Evolutionary conservation across 1,139 yeast genomes (phyloP), one percentile per base, ranked within the genome.

Genomic region (Saccharomyces hybrid): DNA sequence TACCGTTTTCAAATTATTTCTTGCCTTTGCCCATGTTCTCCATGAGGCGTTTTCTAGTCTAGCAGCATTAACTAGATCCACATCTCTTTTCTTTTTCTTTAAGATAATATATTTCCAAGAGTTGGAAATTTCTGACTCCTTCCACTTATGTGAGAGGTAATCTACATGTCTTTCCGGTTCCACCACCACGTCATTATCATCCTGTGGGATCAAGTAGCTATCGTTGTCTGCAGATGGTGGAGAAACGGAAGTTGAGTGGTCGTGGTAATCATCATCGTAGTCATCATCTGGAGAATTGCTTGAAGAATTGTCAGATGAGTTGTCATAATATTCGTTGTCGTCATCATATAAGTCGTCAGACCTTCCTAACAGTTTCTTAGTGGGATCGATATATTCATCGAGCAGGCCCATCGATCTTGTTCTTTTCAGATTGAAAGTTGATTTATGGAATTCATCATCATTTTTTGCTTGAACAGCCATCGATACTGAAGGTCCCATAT

Each of bases 111-210:
- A 93, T 60, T 97, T 78, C 99, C 99, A 93, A 42, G 96, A 88
- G 61, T 88, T 88, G 11, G 96, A 87, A 46, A 93, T 88, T 69
- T 93, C 99, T 4, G 84, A 76, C 61, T 91, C 98, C 64, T 89
- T 89, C 99, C 99, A 93, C 68, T 93, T 80, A 68, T 93, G 97
- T 4, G 97, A 88, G 48, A 93, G 77, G 70, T 93, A 93, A 73
- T 93, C 99, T 14, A 93, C 99, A 67, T 91, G 97, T 52, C 85
- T 80, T 50, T 86, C 81, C 5, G 98, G 97, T 65, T 88, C 95
- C 60, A 81, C 81, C 53, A 80, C 80, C 41, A 91, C 78, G 63
- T 87, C 95, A 29, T 84, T 81, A 71, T 93, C 99, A 71, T 93
- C 99, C 64, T 87, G 90, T 14, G 89, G 88, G 32, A 72, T 66